Base-by-base conservation (phyloP, 305 asterid genomes). In the Ruellia speciosa region DNA sequence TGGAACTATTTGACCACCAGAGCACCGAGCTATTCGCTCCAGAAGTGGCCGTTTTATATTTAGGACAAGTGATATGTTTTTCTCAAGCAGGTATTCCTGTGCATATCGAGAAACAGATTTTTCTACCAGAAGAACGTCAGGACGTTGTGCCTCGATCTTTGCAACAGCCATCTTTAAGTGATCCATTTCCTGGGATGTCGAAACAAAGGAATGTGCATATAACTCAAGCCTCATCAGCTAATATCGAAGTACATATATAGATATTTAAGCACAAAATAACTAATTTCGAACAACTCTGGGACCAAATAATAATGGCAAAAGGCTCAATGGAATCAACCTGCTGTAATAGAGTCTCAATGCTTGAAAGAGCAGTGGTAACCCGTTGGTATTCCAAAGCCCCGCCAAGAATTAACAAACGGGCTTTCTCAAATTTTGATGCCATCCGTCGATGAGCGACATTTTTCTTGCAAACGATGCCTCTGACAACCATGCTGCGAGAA, bases 151-250 rank as follows among this genome's bases (percentile, higher is more conserved):
- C 72, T 76, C 93, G 54, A 92, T 88, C 79, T 82, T 92, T 37
- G 99, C 89, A 63, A 92, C 96, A 69, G 97, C 96, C 99, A 92
- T 92, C 81, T 92, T 92, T 60, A 92, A 87, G 86, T 92, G 97
- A 82, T 92, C 99, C 96, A 83, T 92, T 74, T 92, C 99, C 97
- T 92, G 81, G 49, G 68, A 64, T 54, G 49, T 64, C 43, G 48
- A 65, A 62, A 65, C 60, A 60, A 56, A 54, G 60, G 59, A 52
- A 61, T 70, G 77, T 51, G 60, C 24, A 52, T 56, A 65, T 24
- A 24, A 49, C 59, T 58, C 39, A 66, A 63, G 70, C 35, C 48
- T 40, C 41, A 49, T 10, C 51, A 34, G 46, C 58, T 24, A 60
- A 24, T 20, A 46, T 17, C n/a, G 28, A 48, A 52, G 17, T 48